phyloP scores from a whole-genome alignment of 2,329 filamentous ascomycete genomes.

The Pseudocercospora crystallina region DNA sequence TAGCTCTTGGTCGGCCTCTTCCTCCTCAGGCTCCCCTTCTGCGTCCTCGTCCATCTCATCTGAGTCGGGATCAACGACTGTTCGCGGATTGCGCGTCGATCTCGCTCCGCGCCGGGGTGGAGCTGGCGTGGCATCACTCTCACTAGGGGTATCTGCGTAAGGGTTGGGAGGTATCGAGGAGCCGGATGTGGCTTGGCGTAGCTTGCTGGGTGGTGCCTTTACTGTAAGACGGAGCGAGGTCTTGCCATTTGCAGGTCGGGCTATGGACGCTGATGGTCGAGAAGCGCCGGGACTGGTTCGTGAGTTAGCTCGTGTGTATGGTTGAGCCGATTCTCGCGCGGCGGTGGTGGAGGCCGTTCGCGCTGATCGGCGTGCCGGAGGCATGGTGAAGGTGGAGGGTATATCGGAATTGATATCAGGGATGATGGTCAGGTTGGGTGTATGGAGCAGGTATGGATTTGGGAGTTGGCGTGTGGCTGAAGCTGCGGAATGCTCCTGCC shows the following conservation, averaged over 20 bases:
- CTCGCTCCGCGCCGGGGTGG: slow-evolving; percentile 30
- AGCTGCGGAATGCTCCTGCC: too few relatives aligned
- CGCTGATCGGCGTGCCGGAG: slow-evolving; percentile 34
- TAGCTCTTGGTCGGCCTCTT: slow-evolving; percentile 39
- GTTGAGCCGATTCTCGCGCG: slow-evolving; percentile 22
- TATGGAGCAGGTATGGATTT: too few relatives aligned
- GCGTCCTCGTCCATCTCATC: slow-evolving; percentile 31
- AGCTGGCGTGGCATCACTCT: slow-evolving; percentile 36
- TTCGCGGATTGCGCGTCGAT: slow-evolving; percentile 35
- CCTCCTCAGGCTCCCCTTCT: slow-evolving; percentile 30
- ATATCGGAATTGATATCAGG: too few relatives aligned
- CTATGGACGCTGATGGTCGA: slow-evolving; percentile 31
- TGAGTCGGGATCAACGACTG: slow-evolving; percentile 36
- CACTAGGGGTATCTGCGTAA: slow-evolving; percentile 31
- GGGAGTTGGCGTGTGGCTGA: too few relatives aligned
- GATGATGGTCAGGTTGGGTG: too few relatives aligned
- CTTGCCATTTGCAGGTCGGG: slow-evolving; percentile 42
- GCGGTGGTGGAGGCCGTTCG: slow-evolving; percentile 26
- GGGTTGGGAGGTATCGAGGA: slow-evolving; percentile 34
- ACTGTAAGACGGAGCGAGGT: slow-evolving; percentile 51
- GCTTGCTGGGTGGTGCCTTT: slow-evolving; percentile 51
- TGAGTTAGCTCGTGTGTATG: slow-evolving; percentile 30
- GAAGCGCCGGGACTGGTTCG: slow-evolving; percentile 23
- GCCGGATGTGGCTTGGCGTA: slow-evolving; percentile 48
- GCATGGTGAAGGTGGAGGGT: slow-evolving; percentile 26